phyloP scores from a whole-genome alignment of 192 early-diverging fungal genomes.

The Umbelopsis sp. region DNA sequence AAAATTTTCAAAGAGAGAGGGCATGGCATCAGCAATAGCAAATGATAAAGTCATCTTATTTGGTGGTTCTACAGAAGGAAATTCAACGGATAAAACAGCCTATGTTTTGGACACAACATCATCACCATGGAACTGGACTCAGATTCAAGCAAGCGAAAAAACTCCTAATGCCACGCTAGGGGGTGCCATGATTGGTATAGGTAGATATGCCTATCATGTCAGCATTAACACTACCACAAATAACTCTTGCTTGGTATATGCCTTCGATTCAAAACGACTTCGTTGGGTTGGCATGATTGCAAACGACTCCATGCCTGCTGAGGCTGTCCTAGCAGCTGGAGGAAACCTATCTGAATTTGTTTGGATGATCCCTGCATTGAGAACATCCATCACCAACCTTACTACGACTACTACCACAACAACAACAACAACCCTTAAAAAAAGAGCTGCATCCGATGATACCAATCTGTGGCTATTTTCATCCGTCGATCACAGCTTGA shows the following conservation, averaged over 20 bases:
- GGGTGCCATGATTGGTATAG: conserved; percentile 4
- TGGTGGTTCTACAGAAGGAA: background rate
- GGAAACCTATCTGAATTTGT: background rate
- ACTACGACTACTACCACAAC: too few relatives aligned
- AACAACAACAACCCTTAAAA: background rate
- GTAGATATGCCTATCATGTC: conserved; percentile 9
- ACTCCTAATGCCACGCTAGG: background rate
- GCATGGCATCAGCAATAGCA: conserved; percentile 6
- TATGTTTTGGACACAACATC: conserved; percentile 2
- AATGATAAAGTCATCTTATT: conserved; percentile 8
- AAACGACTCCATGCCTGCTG: background rate
- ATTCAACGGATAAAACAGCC: background rate
- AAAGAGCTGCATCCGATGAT: background rate
- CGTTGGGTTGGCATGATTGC: background rate
- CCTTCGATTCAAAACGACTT: conserved; percentile 7
- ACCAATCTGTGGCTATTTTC: background rate
- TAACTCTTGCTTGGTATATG: background rate
- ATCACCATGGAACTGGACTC: conserved; percentile 10
- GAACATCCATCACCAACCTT: background rate
- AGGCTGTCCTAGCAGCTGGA: background rate
- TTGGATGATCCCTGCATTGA: background rate
- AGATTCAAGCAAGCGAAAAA: background rate
- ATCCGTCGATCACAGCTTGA: background rate
- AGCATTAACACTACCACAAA: background rate
- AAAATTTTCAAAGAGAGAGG: background rate